Evolutionary conservation across 1,284 basidiomycete genomes (phyloP).

Genomic region (Pholiota adiposa): DNA sequence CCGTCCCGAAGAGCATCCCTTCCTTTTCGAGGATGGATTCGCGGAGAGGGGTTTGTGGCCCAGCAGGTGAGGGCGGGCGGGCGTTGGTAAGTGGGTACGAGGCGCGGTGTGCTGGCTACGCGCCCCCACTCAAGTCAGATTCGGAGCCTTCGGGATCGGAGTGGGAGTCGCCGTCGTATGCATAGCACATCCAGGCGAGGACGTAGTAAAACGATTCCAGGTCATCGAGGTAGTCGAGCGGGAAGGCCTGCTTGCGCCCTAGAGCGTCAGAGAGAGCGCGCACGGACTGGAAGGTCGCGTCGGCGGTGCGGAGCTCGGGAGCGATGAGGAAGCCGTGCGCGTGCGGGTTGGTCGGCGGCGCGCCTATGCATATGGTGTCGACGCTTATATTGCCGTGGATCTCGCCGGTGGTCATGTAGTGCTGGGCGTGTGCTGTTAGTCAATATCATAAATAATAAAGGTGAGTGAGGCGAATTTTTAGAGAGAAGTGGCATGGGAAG

Average conservation of each 20-base stretch:
- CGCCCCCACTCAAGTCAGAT: too few relatives aligned
- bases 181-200: slow-evolving; percentile 10
- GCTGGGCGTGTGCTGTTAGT: not conserved
- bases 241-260: not conserved
- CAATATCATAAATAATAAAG: not conserved
- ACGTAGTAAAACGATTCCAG: slow-evolving; percentile 17
- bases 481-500: too few relatives aligned
- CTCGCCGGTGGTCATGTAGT: not conserved
- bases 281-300: slow-evolving; percentile 9
- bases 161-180: not conserved
- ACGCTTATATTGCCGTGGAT: not conserved
- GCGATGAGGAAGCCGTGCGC: not conserved
- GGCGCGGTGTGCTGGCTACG: too few relatives aligned
- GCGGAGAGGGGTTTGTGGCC: not conserved
- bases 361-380: slow-evolving; percentile 4
- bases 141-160: too few relatives aligned
- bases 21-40: slow-evolving; percentile 10
- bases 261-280: not conserved
- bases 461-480: not conserved
- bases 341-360: not conserved
- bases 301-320: not conserved
- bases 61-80: not conserved
- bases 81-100: not conserved
- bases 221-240: slow-evolving; percentile 14
- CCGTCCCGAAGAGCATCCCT: slow-evolving; percentile 8